Conservation (phyloP, 1,284 basidiomycete species). For the Ceratobasidium sp. region DNA sequence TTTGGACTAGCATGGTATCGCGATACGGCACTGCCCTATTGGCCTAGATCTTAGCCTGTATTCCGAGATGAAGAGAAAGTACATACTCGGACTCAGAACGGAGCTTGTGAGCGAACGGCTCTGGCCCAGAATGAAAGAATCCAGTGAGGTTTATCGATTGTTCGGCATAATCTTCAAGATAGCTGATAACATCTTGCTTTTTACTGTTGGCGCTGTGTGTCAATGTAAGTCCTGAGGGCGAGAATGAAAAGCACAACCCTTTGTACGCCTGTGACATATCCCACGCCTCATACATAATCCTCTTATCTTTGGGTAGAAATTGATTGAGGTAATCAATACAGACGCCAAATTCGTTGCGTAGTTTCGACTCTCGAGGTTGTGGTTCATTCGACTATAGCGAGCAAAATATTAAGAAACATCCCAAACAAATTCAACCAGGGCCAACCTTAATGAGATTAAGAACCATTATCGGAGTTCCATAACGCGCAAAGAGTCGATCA, state of each 20-base stretch:
- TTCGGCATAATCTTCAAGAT: slow-evolving; percentile 95
- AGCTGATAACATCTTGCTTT: slow-evolving; percentile 95
- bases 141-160: slow-evolving; percentile 92
- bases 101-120: slow-evolving; percentile 78
- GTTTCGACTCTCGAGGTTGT: slow-evolving; percentile 92
- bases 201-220: slow-evolving; percentile 67
- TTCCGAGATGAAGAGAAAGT: background rate
- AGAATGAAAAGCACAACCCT: slow-evolving; percentile 66
- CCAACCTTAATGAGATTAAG: slow-evolving; percentile 96
- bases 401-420: no score
- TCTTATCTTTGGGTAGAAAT: slow-evolving; percentile 87
- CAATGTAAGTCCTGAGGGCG: background rate
- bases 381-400: slow-evolving; percentile 63
- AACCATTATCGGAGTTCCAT: slow-evolving; percentile 91
- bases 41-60: background rate
- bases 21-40: slow-evolving; percentile 66
- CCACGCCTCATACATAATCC: slow-evolving; percentile 94
- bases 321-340: slow-evolving; percentile 96
- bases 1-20: slow-evolving; percentile 83
- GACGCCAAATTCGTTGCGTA: slow-evolving; percentile 91
- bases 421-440: slow-evolving; percentile 56
- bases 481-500: slow-evolving; percentile 90
- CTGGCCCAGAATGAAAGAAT: slow-evolving; percentile 92
- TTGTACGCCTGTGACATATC: slow-evolving; percentile 96
- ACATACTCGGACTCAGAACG: slow-evolving; percentile 58